Evolutionary conservation across 495 filamentous ascomycete species (phyloP).

Genomic region (Daldinia caldariorum): DNA sequence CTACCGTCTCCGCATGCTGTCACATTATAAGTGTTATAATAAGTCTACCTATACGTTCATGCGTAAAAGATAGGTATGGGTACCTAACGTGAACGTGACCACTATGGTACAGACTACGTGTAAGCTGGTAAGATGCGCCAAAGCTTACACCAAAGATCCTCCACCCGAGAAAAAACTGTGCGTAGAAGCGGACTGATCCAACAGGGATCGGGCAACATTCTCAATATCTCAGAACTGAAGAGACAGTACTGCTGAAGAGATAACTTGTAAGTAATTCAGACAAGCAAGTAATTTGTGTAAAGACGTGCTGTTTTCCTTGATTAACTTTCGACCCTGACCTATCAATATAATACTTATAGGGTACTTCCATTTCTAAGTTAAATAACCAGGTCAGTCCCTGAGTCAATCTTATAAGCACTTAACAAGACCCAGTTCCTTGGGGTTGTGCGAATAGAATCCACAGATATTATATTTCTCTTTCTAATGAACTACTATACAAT

Average conservation of each 20-base stretch:
- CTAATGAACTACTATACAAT: no score
- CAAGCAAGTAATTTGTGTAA: background rate
- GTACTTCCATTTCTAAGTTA: no score
- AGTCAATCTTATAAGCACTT: background rate
- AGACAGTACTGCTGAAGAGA: background rate
- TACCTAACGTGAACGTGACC: background rate
- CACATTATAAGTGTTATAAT: conserved; percentile 18
- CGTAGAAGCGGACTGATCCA: background rate
- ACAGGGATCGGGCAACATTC: background rate
- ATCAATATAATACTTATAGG: no score
- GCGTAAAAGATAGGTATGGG: background rate
- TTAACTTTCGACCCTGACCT: background rate
- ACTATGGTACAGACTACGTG: no score
- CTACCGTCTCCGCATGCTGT: conserved; percentile 6
- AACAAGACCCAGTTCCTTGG: background rate
- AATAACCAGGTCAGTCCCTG: no score
- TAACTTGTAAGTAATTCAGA: background rate
- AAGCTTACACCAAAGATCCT: background rate
- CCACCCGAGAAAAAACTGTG: background rate
- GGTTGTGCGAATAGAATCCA: no score
- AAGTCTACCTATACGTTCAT: conserved; percentile 6
- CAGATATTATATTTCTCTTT: no score
- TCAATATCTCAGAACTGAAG: background rate
- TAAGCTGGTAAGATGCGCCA: background rate
- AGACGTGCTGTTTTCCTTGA: background rate